A percentile compares a stretch with the other conserved stretches of the same genome.
Evolutionary conservation across 1,139 yeast species (phyloP).

Genomic region (Zygoascus sp.): DNA sequence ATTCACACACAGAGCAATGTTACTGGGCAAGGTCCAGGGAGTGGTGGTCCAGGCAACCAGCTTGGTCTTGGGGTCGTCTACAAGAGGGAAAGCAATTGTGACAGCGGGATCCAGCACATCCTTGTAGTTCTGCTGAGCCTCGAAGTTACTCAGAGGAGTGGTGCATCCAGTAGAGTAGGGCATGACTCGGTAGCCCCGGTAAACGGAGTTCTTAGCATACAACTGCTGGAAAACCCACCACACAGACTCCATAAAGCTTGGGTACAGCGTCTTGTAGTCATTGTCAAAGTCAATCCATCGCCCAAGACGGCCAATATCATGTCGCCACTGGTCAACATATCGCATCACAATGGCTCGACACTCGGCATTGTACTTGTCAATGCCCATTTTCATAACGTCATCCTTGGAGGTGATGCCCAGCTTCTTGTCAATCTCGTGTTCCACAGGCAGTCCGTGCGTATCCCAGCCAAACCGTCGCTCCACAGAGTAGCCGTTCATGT

Average conservation of each 20-base stretch:
- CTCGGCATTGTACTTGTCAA: conserved; percentile 87
- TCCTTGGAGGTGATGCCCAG: conserved; percentile 89
- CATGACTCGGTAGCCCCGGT: conserved; percentile 95
- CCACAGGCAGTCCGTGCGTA: conserved; percentile 97
- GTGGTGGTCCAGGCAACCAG: conserved; percentile 99
- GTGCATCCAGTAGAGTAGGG: conserved; percentile 97
- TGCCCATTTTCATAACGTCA: conserved; percentile 90
- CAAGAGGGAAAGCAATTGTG: conserved; percentile 80
- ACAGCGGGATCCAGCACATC: conserved; percentile 97
- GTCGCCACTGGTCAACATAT: conserved; percentile 92
- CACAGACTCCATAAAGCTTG: conserved; percentile 92
- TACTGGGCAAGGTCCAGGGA: conserved; percentile 98
- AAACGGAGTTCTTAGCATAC: conserved; percentile 78
- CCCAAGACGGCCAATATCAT: conserved; percentile 87
- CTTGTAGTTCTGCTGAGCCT: conserved; percentile 97
- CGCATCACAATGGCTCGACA: conserved; percentile 97
- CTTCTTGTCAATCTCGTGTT: conserved; percentile 97
- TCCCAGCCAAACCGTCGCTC: conserved; percentile 99
- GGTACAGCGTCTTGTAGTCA: conserved; percentile 95
- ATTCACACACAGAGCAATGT: conserved; percentile 85
- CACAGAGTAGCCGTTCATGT: conserved; percentile 94
- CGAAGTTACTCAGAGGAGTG: conserved; percentile 94
- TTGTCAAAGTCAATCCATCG: conserved; percentile 99
- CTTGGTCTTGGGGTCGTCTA: conserved; percentile 72
- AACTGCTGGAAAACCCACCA: conserved; percentile 98